A percentile compares a stretch with the other conserved stretches of the same genome.
These are phyloP conservation scores for Ascoidea tarda DNA, from an alignment of 805 yeast genomes.

Conservation along the genomic window DNA sequence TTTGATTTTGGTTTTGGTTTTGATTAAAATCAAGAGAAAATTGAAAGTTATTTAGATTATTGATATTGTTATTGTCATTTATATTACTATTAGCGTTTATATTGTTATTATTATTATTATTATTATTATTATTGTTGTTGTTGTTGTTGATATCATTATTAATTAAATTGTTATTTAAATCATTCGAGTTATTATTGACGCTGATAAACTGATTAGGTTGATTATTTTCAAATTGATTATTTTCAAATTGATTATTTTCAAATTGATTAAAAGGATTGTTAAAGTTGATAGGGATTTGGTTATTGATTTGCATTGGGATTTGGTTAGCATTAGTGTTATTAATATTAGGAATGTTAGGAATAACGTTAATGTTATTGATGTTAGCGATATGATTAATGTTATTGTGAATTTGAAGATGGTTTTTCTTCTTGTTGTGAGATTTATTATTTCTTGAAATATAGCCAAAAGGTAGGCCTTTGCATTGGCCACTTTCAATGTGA, in stretches of 20 bases:
- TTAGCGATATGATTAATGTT: neutral
- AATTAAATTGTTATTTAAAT: constrained; percentile 4
- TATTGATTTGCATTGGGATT: neutral
- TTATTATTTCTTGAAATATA: constrained; percentile 21
- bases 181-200: constrained; percentile 4
- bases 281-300: too few relatives aligned
- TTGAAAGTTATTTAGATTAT: neutral
- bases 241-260: too few relatives aligned
- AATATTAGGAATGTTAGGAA: neutral
- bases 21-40: constrained; percentile 2
- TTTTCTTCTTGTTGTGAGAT: constrained; percentile 20
- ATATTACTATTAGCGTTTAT: constrained; percentile 5
- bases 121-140: constrained; percentile 8
- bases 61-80: constrained; percentile 1
- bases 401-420: constrained; percentile 6
- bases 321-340: constrained; percentile 7
- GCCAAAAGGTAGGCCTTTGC: constrained; percentile 33
- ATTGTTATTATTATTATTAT: constrained; percentile 6
- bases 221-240: too few relatives aligned
- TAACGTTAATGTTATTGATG: neutral
- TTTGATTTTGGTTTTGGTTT: constrained; percentile 4
- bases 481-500: constrained; percentile 65
- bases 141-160: constrained; percentile 3
- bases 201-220: neutral
- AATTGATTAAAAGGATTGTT: too few relatives aligned